These are phyloP conservation scores for Amylocarpus encephaloides DNA, from an alignment of 2,329 filamentous ascomycete genomes.

Conservation along the genomic window DNA sequence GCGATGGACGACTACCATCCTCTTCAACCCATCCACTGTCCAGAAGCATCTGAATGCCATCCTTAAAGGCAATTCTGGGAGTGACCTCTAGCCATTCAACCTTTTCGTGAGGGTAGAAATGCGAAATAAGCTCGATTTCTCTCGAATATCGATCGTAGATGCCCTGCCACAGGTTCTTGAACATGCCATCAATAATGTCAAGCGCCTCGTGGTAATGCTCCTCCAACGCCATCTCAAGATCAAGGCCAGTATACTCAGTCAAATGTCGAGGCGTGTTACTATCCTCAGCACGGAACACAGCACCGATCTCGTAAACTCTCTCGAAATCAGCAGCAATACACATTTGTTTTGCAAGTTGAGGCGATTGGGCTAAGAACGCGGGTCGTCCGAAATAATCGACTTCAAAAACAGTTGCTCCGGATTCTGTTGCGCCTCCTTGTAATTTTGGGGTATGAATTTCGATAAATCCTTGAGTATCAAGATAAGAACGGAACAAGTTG, in stretches of 20 bases:
- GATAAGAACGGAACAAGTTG: constrained; percentile 68
- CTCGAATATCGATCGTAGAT: constrained; percentile 62
- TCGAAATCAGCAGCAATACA: constrained; percentile 83
- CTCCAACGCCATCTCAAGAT: constrained; percentile 88
- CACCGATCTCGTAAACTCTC: constrained; percentile 81
- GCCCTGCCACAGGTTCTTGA: constrained; percentile 72
- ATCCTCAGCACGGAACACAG: constrained; percentile 90
- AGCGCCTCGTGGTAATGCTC: constrained; percentile 87
- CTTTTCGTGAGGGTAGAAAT: constrained; percentile 80
- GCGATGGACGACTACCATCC: constrained; percentile 62
- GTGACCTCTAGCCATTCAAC: constrained; percentile 84
- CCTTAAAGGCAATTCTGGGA: constrained; percentile 70
- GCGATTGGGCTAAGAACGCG: constrained; percentile 86
- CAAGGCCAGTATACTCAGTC: constrained; percentile 89
- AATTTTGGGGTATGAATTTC: constrained; percentile 94
- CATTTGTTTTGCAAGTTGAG: constrained; percentile 91
- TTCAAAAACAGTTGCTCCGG: constrained; percentile 84
- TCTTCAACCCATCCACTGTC: constrained; percentile 72
- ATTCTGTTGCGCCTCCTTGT: constrained; percentile 84
- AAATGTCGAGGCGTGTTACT: constrained; percentile 92
- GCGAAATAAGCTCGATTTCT: constrained; percentile 74
- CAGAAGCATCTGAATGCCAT: constrained; percentile 75
- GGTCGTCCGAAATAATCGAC: constrained; percentile 84
- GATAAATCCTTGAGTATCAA: constrained; percentile 73
- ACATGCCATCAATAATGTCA: constrained; percentile 66